These are phyloP conservation scores for Eleusine coracana DNA, from an alignment of 176 grass and related monocot species.

Conservation along the genomic window DNA sequence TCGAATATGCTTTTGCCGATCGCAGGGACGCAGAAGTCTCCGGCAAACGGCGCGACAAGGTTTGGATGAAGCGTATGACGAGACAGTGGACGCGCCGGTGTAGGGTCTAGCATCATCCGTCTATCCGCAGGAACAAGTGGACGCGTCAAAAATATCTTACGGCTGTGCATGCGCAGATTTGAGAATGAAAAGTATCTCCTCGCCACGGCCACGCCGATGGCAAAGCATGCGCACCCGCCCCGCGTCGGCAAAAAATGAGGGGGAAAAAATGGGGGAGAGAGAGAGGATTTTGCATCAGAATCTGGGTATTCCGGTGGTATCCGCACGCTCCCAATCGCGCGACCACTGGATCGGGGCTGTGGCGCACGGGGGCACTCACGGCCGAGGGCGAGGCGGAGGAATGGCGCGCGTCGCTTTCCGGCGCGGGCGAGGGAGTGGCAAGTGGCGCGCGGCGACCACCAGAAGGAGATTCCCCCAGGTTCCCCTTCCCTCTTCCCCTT, in stretches of 20 bases:
- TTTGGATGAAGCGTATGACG: neutral
- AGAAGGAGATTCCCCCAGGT: slow-evolving; percentile 18
- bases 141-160: slow-evolving; percentile 24
- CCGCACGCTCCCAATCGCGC: neutral
- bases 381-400: neutral
- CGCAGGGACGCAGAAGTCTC: neutral
- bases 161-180: neutral
- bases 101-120: neutral
- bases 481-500: neutral
- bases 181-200: neutral
- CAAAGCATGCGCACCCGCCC: neutral
- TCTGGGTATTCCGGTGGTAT: neutral
- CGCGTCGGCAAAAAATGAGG: neutral
- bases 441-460: slow-evolving; percentile 27
- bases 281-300: neutral
- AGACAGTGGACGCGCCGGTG: neutral
- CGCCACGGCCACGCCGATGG: slow-evolving; percentile 6
- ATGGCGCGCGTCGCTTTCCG: slow-evolving; percentile 26
- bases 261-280: neutral
- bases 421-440: neutral
- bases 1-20: neutral
- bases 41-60: neutral
- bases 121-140: slow-evolving; percentile 6
- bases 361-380: neutral
- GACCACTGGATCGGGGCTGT: neutral